These are phyloP conservation scores for Pyrrhoderma lamaoense DNA, from an alignment of 1,284 basidiomycete genomes.

Conservation along the genomic window DNA sequence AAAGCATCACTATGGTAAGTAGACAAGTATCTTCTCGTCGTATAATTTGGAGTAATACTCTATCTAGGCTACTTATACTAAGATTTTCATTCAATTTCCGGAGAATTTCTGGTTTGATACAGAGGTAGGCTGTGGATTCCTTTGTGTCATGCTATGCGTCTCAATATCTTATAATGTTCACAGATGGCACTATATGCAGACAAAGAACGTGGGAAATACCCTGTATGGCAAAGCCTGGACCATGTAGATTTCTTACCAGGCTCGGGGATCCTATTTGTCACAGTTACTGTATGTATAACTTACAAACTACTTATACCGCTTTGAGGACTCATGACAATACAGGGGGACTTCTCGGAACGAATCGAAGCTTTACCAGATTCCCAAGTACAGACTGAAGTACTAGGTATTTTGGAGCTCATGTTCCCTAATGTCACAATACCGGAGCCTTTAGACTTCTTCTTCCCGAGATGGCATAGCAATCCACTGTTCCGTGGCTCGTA, in stretches of 20 bases:
- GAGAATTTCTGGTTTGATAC: constrained; percentile 65
- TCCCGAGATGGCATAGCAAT: constrained; percentile 50
- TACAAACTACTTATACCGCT: neutral
- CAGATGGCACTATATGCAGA: constrained; percentile 63
- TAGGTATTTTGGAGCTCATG: constrained; percentile 50
- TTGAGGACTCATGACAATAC: neutral
- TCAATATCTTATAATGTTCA: neutral
- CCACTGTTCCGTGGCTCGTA: constrained; percentile 59
- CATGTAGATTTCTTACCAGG: constrained; percentile 51
- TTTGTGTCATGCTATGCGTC: neutral
- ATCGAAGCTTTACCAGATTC: constrained; percentile 45
- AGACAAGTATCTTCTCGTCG: neutral
- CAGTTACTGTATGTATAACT: constrained; percentile 44
- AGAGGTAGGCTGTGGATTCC: constrained; percentile 34
- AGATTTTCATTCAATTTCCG: constrained; percentile 62
- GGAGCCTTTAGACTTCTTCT: constrained; percentile 46
- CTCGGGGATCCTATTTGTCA: constrained; percentile 56
- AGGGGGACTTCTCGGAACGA: constrained; percentile 53
- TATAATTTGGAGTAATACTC: neutral
- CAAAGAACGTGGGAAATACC: constrained; percentile 53
- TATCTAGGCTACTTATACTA: constrained; percentile 51
- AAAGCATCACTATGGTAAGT: constrained; percentile 55
- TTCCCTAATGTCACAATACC: constrained; percentile 48
- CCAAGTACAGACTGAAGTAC: constrained; percentile 44
- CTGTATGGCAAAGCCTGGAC: constrained; percentile 66